Base-by-base conservation (phyloP, 495 filamentous ascomycete genomes). In the Hypoxylon subgilvum region DNA sequence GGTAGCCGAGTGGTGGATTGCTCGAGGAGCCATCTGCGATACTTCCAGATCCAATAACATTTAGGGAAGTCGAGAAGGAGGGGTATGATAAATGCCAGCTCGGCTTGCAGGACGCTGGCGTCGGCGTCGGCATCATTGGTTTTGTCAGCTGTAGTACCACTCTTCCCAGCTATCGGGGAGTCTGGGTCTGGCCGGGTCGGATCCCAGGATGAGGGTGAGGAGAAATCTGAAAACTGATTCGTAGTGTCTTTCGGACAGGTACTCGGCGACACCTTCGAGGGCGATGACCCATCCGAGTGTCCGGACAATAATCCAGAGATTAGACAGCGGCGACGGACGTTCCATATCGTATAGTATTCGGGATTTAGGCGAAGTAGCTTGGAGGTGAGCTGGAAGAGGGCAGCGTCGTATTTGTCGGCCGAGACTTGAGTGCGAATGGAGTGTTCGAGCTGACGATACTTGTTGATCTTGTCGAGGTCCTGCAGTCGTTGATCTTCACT, bases 41-140 rank as follows among this genome's bases (percentile, higher is more conserved):
- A 90, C 70, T 95, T 96, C 94, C 94, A 99, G 35, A 99, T 90
- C 92, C 94, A 97, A 78, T 99, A 99, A 78, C 94, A 97, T 75
- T 99, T 99, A 18, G 94, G 95, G 63, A 83, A 91, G 57, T 90
- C 83, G 27, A 84, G 78, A 30, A 97, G 84, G 9, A 99, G 80
- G 2, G 90, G 90, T 30, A 97, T 79, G 30, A 92, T 83, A 69
- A 96, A 94, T 18, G 73, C 69, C 19, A 97, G 79, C 63, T 98
- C 94, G 21, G 74, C 69, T 17, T 74, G 69, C 31, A 90, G 68
- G 30, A 79, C 57, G 1, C 65, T 49, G 9, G 66, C 51, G 43
- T 75, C 72, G 6, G 63, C 63, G 5, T 71, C 52, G 13, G 61
- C 49, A 9, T 54, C 53, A 10, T 51, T 19, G 3, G 7, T 31